Base-by-base conservation (phyloP, 805 yeast genomes). In the Starmerella apicola region DNA sequence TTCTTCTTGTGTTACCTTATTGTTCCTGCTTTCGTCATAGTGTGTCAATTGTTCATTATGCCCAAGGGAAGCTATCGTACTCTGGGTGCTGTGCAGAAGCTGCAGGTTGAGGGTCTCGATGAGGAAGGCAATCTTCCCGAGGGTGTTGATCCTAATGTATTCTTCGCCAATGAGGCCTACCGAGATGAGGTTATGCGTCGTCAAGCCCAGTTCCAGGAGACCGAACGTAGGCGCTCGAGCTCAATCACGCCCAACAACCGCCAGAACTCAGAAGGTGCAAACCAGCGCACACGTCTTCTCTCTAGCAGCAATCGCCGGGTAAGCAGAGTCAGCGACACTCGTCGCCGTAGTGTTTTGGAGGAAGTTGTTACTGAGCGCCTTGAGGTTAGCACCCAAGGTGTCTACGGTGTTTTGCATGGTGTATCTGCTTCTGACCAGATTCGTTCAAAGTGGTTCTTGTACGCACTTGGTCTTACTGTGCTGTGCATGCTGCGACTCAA, bases 401-500 rank as follows among this genome's bases (percentile, higher is more conserved):
- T 81, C 7, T 82, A 80, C 60, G 95, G 95, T 13, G 71, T 78
- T 12, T 61, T 86, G 58, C 95, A 88, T 57, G 81, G 78, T 4
- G 59, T 64, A 33, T 45, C 74, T 1, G 70, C 73, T 6, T 41
- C 45, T 15, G 52, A 62, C 37, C 78, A 72, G 52, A 50, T 71
- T 20, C 36, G 44, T 9, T 67, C 81, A 4, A 70, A 80, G 3
- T 84, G 95, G 91, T 88, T 85, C 57, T 54, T 68, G 36, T 60
- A 85, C 41, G 80, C 84, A 81, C 72, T 82, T 20, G 54, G 73
- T 2, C 82, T 85, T 58, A 81, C 95, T 5, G 72, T 86, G 3
- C 70, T 86, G 42, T 93, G 84, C 59, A 86, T 86, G 95, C 68
- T 88, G 32, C 68, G 96, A 57, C 78, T 86, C 50, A 86, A 86